phyloP scores from a whole-genome alignment of 2,329 filamentous ascomycete genomes.

The Lecanicillium sp. region DNA sequence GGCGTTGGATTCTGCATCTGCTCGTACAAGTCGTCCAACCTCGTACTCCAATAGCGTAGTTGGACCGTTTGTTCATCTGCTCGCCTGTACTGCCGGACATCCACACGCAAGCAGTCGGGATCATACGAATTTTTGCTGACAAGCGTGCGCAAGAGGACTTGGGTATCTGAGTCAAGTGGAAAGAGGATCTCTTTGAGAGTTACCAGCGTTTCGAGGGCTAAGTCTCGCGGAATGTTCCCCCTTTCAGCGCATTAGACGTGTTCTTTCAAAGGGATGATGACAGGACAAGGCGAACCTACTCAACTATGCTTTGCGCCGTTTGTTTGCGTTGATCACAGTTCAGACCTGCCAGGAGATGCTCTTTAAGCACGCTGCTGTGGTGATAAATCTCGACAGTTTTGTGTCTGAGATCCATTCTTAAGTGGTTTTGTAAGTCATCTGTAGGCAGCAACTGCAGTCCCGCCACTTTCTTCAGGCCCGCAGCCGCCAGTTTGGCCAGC shows the following conservation, averaged over 20 bases:
- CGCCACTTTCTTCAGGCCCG: conserved; percentile 7
- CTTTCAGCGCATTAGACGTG: too few species aligned
- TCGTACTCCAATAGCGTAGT: conserved; percentile 9
- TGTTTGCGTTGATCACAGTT: neutral
- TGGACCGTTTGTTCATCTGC: conserved; percentile 7
- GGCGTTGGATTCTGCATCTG: conserved; percentile 14
- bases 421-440: conserved; percentile 8
- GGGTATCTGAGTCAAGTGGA: conserved; percentile 11
- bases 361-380: conserved; percentile 7
- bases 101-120: conserved; percentile 8
- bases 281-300: neutral
- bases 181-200: conserved; percentile 12
- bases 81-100: conserved; percentile 5
- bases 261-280: too few species aligned
- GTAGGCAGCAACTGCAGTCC: conserved; percentile 7
- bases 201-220: conserved; percentile 11
- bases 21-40: conserved; percentile 11
- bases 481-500: conserved; percentile 4
- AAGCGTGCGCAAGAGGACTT: conserved; percentile 6
- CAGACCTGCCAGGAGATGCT: conserved; percentile 4
- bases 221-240: conserved; percentile 10
- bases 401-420: conserved; percentile 3
- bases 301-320: neutral
- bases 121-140: conserved; percentile 9
- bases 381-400: conserved; percentile 9